These are phyloP conservation scores for Oenanthe sinensis DNA, from an alignment of 129 eudicot species.

Conservation along the genomic window DNA sequence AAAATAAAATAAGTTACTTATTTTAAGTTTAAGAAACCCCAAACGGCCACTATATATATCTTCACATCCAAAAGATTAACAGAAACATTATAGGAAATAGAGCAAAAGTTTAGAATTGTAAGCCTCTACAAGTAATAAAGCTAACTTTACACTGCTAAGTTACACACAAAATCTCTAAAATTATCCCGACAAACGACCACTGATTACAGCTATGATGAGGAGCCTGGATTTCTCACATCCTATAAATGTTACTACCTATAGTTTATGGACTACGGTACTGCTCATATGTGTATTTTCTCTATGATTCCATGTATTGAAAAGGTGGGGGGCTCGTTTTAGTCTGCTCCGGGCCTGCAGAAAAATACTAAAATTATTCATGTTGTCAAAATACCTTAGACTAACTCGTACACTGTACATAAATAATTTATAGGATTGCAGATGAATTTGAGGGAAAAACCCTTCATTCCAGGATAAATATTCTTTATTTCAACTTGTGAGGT, in stretches of 20 bases:
- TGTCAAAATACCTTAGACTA: not conserved
- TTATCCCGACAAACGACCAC: not conserved
- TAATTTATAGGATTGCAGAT: not conserved
- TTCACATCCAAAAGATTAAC: not conserved
- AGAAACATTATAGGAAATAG: not conserved
- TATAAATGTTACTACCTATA: not conserved
- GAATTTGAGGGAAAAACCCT: not conserved
- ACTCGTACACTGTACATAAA: not conserved
- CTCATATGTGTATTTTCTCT: not conserved
- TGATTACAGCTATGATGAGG: not conserved
- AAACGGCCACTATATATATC: no score
- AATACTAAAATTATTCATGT: not conserved
- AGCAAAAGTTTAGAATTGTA: not conserved
- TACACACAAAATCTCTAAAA: not conserved
- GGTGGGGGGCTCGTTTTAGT: constrained; percentile 74
- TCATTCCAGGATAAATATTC: not conserved
- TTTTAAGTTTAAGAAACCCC: no score
- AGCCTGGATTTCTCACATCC: not conserved
- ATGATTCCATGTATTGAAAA: constrained; percentile 60
- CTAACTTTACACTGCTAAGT: not conserved
- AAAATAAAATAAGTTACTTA: no score
- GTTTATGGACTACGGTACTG: not conserved
- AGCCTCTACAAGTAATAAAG: not conserved
- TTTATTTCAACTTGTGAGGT: not conserved
- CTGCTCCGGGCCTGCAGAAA: constrained; percentile 36